These are phyloP conservation scores for Centella asiatica DNA, from an alignment of 129 eudicot genomes.

Conservation along the genomic window DNA sequence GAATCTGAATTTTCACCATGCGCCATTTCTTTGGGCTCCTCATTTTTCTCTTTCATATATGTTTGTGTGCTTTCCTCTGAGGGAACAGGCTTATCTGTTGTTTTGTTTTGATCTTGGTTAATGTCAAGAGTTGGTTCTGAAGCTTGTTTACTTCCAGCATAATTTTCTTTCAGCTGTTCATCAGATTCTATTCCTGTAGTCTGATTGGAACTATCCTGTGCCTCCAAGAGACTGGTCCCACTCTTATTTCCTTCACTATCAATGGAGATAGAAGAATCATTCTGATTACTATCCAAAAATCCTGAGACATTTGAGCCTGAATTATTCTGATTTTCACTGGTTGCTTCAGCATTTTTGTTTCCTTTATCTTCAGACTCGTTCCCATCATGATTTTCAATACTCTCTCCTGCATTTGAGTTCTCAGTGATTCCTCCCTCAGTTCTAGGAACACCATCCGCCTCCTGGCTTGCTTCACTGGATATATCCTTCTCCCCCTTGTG, in stretches of 20 bases:
- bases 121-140: neutral
- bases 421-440: constrained; percentile 24
- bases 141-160: neutral
- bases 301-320: constrained; percentile 9
- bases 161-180: neutral
- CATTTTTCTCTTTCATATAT: constrained; percentile 26
- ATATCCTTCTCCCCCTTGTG: constrained; percentile 1
- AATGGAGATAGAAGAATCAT: constrained; percentile 4
- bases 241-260: neutral
- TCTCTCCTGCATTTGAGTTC: constrained; percentile 20
- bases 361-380: neutral
- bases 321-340: constrained; percentile 13
- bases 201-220: constrained; percentile 1
- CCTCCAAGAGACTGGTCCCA: constrained; percentile 2
- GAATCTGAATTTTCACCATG: constrained; percentile 15
- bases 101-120: constrained; percentile 3
- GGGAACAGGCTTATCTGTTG: neutral
- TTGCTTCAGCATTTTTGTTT: constrained; percentile 2
- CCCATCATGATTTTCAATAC: constrained; percentile 10
- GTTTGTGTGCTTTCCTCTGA: constrained; percentile 6
- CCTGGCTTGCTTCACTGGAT: constrained; percentile 23
- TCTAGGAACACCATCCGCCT: constrained; percentile 22
- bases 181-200: neutral
- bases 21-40: constrained; percentile 7
- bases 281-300: constrained; percentile 15